Base-by-base conservation (phyloP, 768 basidiomycete species). In the Scleroderma bovista region DNA sequence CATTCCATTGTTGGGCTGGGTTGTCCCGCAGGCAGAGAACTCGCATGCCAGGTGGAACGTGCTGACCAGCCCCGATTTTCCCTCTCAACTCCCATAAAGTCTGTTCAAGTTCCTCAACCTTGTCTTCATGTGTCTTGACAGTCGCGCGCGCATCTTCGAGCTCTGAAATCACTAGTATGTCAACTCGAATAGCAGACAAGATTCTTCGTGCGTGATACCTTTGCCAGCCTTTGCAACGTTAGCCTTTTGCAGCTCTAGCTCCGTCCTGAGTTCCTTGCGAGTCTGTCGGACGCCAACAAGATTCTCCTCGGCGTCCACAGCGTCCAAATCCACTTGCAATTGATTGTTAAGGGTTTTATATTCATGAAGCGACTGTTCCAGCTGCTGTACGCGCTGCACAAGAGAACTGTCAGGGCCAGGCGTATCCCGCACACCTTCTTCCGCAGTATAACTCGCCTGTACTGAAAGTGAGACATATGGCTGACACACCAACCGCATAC, bases 1-100 rank as follows among this genome's bases (percentile, higher is more conserved):
- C 88, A 13, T 79, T 79, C 80, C 91, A 90, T 55, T 83, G 74
- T 56, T 84, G 76, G n/a, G 88, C 89, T 0, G 94, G 94, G 57
- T 93, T 94, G 40, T 86, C 82, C 8, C 67, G 68, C 55, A 94
- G 66, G 44, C 79, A 75, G n/a, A 91, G 66, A 1, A 91, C 76
- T 5, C 86, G 82, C 17, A 78, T 73, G 34, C 79, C 79, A 0
- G 86, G 86, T 0, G 90, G 88, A 1, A 89, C 74, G 56, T 89
- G 86, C 37, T 83, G 70, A 3, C 89, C 91, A 0, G 77, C 80
- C 0, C 82, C 88, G 23, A 90, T 83, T 63, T 87, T 83, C 1
- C 88, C 88, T 3, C 77, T 69, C 2, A 91, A 74, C 47, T 92
- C 87, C 60, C 88, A 90, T 8, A 93, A 75, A 10, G 76, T 73